A percentile compares a stretch with the other conserved stretches of the same genome.
Conservation (phyloP, 495 filamentous ascomycete genomes). For the Tuber brumale region DNA sequence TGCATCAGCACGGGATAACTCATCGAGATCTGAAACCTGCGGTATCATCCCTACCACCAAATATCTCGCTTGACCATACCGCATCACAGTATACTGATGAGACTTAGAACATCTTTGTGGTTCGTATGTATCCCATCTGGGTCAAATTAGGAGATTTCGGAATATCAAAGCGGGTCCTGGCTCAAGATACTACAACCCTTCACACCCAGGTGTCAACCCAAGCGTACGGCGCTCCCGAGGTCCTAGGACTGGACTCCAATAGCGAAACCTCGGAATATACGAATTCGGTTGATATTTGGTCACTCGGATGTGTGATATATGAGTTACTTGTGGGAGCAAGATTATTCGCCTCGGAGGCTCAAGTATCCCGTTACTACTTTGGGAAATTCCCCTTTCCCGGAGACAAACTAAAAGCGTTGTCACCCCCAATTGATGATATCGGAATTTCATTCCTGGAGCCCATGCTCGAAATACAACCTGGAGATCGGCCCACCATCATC, state of each 20-base stretch:
- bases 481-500: not conserved
- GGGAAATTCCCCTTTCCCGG: not conserved
- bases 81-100: not conserved
- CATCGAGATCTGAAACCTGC: constrained; percentile 20
- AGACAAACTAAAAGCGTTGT: not conserved
- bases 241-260: not conserved
- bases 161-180: not conserved
- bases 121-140: not conserved
- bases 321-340: not conserved
- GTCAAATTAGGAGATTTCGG: not conserved
- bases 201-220: not conserved
- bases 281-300: constrained; percentile 11
- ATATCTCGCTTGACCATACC: not conserved
- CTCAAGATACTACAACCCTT: not conserved
- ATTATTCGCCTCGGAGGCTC: not conserved
- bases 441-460: not conserved
- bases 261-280: constrained; percentile 6
- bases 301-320: constrained; percentile 9
- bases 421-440: not conserved
- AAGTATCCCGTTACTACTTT: not conserved
- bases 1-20: constrained; percentile 12
- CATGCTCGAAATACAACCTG: not conserved
- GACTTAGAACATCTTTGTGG: not conserved
- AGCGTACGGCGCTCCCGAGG: not conserved
- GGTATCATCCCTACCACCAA: not conserved